A percentile compares a stretch with the other conserved stretches of the same genome.
These are phyloP conservation scores for Phytophthora hybrid DNA, from an alignment of 352 stramenopile species.

Conservation along the genomic window DNA sequence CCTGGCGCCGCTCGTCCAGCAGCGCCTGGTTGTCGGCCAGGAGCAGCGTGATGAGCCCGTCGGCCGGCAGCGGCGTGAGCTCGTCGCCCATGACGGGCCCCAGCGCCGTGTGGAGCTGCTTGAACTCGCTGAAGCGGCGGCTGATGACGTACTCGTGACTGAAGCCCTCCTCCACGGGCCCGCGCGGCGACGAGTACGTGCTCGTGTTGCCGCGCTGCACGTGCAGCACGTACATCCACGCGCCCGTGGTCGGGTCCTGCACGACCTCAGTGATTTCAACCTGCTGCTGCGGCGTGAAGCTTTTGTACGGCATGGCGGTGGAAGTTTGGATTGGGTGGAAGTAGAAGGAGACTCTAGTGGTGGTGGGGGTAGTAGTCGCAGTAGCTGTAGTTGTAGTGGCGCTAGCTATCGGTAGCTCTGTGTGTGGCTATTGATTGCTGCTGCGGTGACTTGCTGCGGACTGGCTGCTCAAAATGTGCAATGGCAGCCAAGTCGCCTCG, in stretches of 20 bases:
- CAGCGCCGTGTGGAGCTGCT: slow-evolving; percentile 66
- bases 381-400: slow-evolving; percentile 3
- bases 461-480: slow-evolving; percentile 35
- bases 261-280: slow-evolving; percentile 74
- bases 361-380: slow-evolving; percentile 4
- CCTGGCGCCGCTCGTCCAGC: slow-evolving; percentile 71
- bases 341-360: not conserved
- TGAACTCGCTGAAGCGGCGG: slow-evolving; percentile 76
- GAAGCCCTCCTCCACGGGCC: slow-evolving; percentile 45
- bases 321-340: not conserved
- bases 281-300: slow-evolving; percentile 66
- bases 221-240: slow-evolving; percentile 74
- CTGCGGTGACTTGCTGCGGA: not conserved
- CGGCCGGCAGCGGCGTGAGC: slow-evolving; percentile 60
- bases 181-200: slow-evolving; percentile 44
- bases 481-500: slow-evolving; percentile 27
- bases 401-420: not conserved
- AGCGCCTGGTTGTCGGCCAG: slow-evolving; percentile 72
- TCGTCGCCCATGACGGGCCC: slow-evolving; percentile 53
- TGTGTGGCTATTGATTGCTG: not conserved
- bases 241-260: slow-evolving; percentile 59
- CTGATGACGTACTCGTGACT: slow-evolving; percentile 65
- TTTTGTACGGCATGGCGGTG: slow-evolving; percentile 78
- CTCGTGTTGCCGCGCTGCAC: slow-evolving; percentile 50
- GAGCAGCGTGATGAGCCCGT: slow-evolving; percentile 74